Conservation (phyloP, 2,329 filamentous ascomycete species). For the Chaetomium globosum region DNA sequence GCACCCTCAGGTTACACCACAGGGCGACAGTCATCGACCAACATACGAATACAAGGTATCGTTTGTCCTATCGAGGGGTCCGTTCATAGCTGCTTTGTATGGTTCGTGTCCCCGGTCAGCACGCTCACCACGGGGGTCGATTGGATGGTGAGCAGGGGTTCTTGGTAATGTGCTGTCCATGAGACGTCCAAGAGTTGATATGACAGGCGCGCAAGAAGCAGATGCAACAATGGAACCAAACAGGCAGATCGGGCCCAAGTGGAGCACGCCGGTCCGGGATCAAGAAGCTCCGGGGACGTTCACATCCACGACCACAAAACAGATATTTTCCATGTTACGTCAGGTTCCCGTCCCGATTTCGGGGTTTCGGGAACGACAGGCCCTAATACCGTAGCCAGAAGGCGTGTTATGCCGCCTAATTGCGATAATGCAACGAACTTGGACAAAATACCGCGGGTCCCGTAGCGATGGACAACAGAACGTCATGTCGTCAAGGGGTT, state of each 20-base stretch:
- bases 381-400: background rate
- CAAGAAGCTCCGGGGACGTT: background rate
- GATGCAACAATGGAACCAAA: background rate
- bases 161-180: background rate
- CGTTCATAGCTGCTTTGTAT: background rate
- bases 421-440: background rate
- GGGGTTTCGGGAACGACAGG: slow-evolving; percentile 9
- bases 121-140: background rate
- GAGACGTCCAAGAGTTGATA: slow-evolving; percentile 1
- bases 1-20: slow-evolving; percentile 7
- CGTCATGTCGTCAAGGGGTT: background rate
- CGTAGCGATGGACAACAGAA: background rate
- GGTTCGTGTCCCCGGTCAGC: slow-evolving; percentile 1
- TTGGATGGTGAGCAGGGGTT: background rate
- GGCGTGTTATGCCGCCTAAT: slow-evolving; percentile 2
- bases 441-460: background rate
- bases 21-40: background rate
- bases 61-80: background rate
- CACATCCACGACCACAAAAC: background rate
- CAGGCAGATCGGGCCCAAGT: background rate
- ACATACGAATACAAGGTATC: background rate
- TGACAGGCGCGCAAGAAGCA: background rate
- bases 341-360: slow-evolving; percentile 9
- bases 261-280: slow-evolving; percentile 10
- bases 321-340: background rate